These are phyloP conservation scores for Cercophora scortea DNA, from an alignment of 495 filamentous ascomycete species.

Conservation along the genomic window DNA sequence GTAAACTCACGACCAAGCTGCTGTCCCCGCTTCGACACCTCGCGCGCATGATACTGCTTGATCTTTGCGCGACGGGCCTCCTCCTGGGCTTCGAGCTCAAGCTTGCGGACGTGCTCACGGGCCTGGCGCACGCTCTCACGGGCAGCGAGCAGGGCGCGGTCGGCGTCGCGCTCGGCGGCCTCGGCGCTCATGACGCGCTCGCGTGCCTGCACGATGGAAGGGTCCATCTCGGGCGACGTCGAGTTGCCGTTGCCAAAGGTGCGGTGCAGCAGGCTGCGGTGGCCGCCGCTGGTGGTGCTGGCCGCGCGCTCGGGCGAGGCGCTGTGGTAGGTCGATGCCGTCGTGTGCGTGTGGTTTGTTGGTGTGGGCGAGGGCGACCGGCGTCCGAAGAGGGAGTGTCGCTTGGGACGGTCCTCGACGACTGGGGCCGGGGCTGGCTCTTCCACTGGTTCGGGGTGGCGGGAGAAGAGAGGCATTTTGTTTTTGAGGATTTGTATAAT, in stretches of 20 bases:
- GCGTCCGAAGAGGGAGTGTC: constrained; percentile 34
- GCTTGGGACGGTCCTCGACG: constrained; percentile 25
- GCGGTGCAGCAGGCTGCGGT: constrained; percentile 29
- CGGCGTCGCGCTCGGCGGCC: constrained; percentile 52
- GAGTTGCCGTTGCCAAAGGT: constrained; percentile 37
- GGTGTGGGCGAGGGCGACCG: constrained; percentile 32
- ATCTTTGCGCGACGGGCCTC: constrained; percentile 53
- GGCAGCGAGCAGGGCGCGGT: constrained; percentile 49
- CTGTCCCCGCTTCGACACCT: constrained; percentile 58
- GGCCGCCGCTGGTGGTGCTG: constrained; percentile 12
- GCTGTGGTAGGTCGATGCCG: constrained; percentile 9
- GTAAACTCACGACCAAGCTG: constrained; percentile 51
- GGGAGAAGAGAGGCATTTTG: constrained; percentile 44
- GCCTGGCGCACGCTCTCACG: constrained; percentile 52
- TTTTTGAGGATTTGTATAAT: neutral
- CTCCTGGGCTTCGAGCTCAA: constrained; percentile 58
- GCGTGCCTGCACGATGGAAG: constrained; percentile 48
- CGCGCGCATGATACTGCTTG: constrained; percentile 56
- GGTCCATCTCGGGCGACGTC: constrained; percentile 39
- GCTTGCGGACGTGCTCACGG: constrained; percentile 50
- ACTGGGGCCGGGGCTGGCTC: constrained; percentile 18
- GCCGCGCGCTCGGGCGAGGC: constrained; percentile 13
- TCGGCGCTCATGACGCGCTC: constrained; percentile 53
- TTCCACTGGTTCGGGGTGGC: constrained; percentile 28
- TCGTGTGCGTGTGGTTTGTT: constrained; percentile 22